phyloP scores from a whole-genome alignment of 75 land plant species.

The Larix kaempferi region DNA sequence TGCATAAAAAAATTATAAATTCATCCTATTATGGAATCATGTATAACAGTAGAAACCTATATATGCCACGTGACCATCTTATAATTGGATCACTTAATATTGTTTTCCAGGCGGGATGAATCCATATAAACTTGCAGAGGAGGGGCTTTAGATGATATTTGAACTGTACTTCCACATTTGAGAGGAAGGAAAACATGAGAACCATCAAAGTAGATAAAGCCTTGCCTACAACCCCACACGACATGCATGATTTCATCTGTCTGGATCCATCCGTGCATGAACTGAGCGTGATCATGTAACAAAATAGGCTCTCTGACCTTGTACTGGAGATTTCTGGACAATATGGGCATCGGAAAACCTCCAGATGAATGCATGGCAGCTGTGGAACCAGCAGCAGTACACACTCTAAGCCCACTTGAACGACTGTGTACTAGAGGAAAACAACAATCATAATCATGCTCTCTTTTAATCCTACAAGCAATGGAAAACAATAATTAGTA shows the following conservation, averaged over 20 bases:
- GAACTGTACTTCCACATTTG: slow-evolving; percentile 64
- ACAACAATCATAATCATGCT: neutral
- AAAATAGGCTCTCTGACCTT: slow-evolving; percentile 96
- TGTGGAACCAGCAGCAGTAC: slow-evolving; percentile 94
- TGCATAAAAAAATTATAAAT: too few relatives aligned
- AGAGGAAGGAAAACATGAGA: slow-evolving; percentile 60
- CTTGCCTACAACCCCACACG: slow-evolving; percentile 65
- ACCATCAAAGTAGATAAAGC: slow-evolving; percentile 85
- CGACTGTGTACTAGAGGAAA: slow-evolving; percentile 54
- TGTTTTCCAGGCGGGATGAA: too few relatives aligned
- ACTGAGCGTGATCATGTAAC: slow-evolving; percentile 18
- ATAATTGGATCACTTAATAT: too few relatives aligned
- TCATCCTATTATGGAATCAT: too few relatives aligned
- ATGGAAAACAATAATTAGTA: neutral
- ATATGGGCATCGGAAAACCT: slow-evolving; percentile 74
- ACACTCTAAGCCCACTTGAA: slow-evolving; percentile 93
- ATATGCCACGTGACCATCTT: too few relatives aligned
- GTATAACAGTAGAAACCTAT: too few relatives aligned
- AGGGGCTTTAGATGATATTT: slow-evolving; percentile 53
- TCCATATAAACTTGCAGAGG: too few relatives aligned
- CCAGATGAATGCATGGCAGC: slow-evolving; percentile 99
- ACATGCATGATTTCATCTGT: slow-evolving; percentile 50
- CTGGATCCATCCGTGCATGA: slow-evolving; percentile 60
- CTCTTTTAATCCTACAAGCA: slow-evolving; percentile 18
- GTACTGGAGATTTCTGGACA: slow-evolving; percentile 76